These are phyloP conservation scores for Xylaria digitata DNA, from an alignment of 2,329 filamentous ascomycete species.

Conservation along the genomic window DNA sequence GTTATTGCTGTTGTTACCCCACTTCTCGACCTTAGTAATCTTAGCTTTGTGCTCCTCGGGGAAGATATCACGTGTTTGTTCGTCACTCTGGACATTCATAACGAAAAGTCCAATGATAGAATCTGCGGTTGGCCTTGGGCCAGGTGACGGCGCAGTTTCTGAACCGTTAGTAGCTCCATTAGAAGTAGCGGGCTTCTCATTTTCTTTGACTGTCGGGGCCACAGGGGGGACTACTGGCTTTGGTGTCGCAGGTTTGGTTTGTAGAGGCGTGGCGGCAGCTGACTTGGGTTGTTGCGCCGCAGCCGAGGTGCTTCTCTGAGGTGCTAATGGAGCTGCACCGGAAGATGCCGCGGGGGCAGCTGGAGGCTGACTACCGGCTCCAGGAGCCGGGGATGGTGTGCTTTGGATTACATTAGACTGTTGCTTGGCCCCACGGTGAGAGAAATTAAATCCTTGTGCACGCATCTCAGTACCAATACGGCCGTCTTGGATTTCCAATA, in stretches of 20 bases:
- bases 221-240: constrained; percentile 56
- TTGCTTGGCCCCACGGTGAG: constrained; percentile 90
- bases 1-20: constrained; percentile 73
- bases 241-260: constrained; percentile 60
- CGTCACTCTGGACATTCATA: constrained; percentile 83
- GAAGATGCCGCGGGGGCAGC: constrained; percentile 46
- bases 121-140: constrained; percentile 69
- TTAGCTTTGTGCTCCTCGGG: constrained; percentile 84
- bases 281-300: constrained; percentile 57
- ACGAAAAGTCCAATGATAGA: constrained; percentile 89
- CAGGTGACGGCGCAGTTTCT: constrained; percentile 67
- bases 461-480: constrained; percentile 98
- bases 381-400: constrained; percentile 53
- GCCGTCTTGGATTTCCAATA: constrained; percentile 93
- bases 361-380: constrained; percentile 48
- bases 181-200: constrained; percentile 64
- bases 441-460: constrained; percentile 99
- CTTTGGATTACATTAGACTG: constrained; percentile 57
- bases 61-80: constrained; percentile 85
- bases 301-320: constrained; percentile 51
- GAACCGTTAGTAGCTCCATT: constrained; percentile 66
- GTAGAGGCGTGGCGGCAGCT: constrained; percentile 56
- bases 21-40: constrained; percentile 82
- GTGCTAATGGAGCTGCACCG: constrained; percentile 50
- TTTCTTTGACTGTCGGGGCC: constrained; percentile 61